Evolutionary conservation across 2,329 filamentous ascomycete genomes (phyloP), one percentile per base, ranked within the genome.

Genomic region (Blastomyces gilchristii): DNA sequence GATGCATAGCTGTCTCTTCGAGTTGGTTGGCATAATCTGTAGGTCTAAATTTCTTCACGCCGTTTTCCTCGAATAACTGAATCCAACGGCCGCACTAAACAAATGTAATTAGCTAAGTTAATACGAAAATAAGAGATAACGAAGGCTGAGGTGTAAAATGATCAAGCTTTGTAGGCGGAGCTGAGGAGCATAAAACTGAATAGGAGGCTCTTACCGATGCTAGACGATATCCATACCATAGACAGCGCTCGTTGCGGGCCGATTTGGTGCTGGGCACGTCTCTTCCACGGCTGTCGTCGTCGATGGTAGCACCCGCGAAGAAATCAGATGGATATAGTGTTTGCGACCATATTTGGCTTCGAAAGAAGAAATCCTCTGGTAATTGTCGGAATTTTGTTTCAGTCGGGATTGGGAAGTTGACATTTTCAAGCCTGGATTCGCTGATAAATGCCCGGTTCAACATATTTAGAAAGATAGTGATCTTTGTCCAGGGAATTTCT

Each of bases 361-460:
- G 78, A 8, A 86, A 79, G 1, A 79, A 69, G 65, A 82, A 85
- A 65, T 87, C 85, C 66, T 87, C 85, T 0, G 82, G 80, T 1
- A 87, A 68, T 59, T 84, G 82, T 11, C 76, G 69, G 6, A 72
- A 73, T 22, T 76, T 73, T 2, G 67, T 73, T 3, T 77, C 73
- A 25, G 7, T 11, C 43, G 72, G 68, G 45, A 67, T 63, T 25
- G 81, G 79, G 65, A 84, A 82, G 0, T 70, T 63, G 49, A 71
- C 63, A 64, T 69, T 64, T 64, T 77, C 75, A 65, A 76, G 77
- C 66, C 67, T 72, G 47, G 64, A 66, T 66, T 71, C 73, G 64
- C 70, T 69, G 1, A 71, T 69, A 18, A 76, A 74, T 37, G 71
- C 74, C 22, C 73, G 77, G 37, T 78, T 71, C 28, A 86, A 73